Base-by-base conservation (phyloP, 306 rosid genomes). In the Macrotyloma uniflorum region DNA sequence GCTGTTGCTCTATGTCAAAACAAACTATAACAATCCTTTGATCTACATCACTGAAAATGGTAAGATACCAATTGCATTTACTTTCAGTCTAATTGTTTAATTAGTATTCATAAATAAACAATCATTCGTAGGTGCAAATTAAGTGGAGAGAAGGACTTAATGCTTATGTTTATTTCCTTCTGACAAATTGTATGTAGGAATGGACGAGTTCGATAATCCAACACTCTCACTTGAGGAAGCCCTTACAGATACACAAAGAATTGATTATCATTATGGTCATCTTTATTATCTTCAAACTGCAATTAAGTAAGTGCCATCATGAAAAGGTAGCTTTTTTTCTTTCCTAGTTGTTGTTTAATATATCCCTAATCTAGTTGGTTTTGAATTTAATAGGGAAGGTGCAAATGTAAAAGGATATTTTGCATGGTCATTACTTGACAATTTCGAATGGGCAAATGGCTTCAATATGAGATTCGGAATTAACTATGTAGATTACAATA, bases 361-460 rank as follows among this genome's bases (percentile, higher is more conserved):
- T 15, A 9, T 63, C 16, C 16, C 0, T 67, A 66, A 15, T 22
- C 38, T 58, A 13, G 53, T 13, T 49, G 24, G 32, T 16, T 23
- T 12, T 61, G 15, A 11, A 33, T 74, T 15, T 54, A 22, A 57
- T 1, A 87, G 93, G 82, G 74, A 75, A 28, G 93, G 93, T 0
- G 85, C 63, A 1, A 89, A 85, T 1, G 92, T 89, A 35, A 86
- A 89, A 22, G 93, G 93, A 1, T 91, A 87, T 35, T 91, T 89
- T 71, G 91, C 93, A 36, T 91, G 96, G 96, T 86, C 93, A 3
- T 79, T 89, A 50, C 3, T 85, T 3, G 96, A 91, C 26, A 85
- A 83, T 33, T 87, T 83, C 5, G 91, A 91, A 82, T 91, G 93
- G 96, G 0, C 0, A 6, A 35, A 0, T 0, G 96, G 96, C 20